Percentiles rank a stretch among this genome's conserved stretches.
Evolutionary conservation across 2,329 filamentous ascomycete genomes (phyloP).

Genomic region (Calonectria montana): DNA sequence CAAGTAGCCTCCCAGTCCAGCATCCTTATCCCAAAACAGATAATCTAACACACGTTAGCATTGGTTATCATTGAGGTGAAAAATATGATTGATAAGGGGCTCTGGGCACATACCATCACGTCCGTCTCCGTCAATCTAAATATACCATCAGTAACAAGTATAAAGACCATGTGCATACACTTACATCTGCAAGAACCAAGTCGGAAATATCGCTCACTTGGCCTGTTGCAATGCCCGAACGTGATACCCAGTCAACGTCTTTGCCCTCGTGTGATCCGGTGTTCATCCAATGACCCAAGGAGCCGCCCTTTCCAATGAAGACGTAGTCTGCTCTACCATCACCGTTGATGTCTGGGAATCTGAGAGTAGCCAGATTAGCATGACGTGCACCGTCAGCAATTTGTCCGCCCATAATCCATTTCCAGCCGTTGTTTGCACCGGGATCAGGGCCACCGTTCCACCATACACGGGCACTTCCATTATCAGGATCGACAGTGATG

Average conservation of each 20-base stretch:
- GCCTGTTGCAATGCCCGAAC: conserved; percentile 11
- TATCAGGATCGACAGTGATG: neutral
- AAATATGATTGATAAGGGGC: too few relatives aligned
- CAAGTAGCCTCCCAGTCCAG: conserved; percentile 15
- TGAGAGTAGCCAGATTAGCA: neutral
- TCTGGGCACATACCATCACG: conserved; percentile 21
- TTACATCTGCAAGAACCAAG: conserved; percentile 20
- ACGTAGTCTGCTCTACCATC: neutral
- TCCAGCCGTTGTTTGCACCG: neutral
- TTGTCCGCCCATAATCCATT: neutral
- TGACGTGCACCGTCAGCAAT: neutral
- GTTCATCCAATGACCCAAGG: neutral
- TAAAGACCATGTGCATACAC: too few relatives aligned
- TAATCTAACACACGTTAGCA: too few relatives aligned
- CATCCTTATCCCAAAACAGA: conserved; percentile 24
- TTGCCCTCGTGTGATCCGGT: neutral
- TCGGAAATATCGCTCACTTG: neutral
- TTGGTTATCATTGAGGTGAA: too few relatives aligned
- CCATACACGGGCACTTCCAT: neutral
- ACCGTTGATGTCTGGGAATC: neutral
- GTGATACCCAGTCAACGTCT: neutral
- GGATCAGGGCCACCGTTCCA: neutral
- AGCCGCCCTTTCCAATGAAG: neutral
- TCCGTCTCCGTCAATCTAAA: conserved; percentile 22
- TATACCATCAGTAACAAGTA: neutral